Conservation (phyloP, 2,329 filamentous ascomycete genomes). For the Sarocladium strictum region DNA sequence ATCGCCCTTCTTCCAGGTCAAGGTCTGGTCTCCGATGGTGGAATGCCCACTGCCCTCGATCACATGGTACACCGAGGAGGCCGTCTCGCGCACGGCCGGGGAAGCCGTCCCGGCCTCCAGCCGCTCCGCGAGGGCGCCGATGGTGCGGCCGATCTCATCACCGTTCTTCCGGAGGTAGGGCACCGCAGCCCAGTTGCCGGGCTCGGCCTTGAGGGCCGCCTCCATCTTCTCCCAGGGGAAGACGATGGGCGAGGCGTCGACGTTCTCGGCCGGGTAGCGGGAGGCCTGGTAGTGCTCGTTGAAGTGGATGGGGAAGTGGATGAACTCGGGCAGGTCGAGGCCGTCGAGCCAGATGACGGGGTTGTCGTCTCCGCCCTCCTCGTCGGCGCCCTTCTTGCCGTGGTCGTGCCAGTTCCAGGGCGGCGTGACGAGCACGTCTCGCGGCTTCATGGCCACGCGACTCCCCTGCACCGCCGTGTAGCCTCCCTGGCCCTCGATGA, state of each 20-base stretch:
- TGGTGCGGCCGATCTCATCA: background rate
- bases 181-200: constrained; percentile 20
- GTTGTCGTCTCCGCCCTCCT: constrained; percentile 15
- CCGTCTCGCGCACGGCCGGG: constrained; percentile 37
- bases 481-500: constrained; percentile 47
- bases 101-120: constrained; percentile 31
- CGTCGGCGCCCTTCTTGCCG: constrained; percentile 36
- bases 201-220: constrained; percentile 23
- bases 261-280: constrained; percentile 30
- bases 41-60: constrained; percentile 32
- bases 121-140: background rate
- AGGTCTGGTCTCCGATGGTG: constrained; percentile 28
- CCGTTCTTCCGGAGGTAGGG: constrained; percentile 18
- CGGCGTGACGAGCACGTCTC: constrained; percentile 50
- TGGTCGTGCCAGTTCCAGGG: constrained; percentile 51
- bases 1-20: constrained; percentile 43
- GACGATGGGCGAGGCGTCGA: constrained; percentile 32
- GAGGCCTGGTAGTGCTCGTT: constrained; percentile 38
- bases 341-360: constrained; percentile 54
- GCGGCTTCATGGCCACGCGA: constrained; percentile 39
- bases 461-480: constrained; percentile 49
- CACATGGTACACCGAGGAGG: constrained; percentile 48
- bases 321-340: constrained; percentile 44
- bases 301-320: constrained; percentile 46
- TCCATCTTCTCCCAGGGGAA: constrained; percentile 42